phyloP scores from a whole-genome alignment of 768 basidiomycete species.

The Mycena indigotica region DNA sequence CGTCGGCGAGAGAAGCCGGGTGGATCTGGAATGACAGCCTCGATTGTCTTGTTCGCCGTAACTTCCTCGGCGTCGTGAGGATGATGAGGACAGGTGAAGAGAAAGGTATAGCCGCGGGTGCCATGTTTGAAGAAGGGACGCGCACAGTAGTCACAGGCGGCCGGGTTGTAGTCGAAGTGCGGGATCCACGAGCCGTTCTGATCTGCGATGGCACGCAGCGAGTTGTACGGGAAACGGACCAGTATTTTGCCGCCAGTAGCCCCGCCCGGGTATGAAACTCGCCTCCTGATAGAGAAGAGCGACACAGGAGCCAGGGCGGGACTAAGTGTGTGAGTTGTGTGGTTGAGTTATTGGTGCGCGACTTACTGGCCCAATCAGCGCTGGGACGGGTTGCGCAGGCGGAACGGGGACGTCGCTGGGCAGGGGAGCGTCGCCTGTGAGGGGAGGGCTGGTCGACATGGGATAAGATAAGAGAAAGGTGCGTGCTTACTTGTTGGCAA shows the following conservation, averaged over 20 bases:
- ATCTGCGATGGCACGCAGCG: neutral
- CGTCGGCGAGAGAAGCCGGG: neutral
- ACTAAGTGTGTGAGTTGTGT: neutral
- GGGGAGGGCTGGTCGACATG: too few species aligned
- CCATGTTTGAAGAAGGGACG: neutral
- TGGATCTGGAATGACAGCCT: neutral
- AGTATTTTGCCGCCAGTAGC: neutral
- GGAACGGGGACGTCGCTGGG: too few species aligned
- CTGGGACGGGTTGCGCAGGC: too few species aligned
- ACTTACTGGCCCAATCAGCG: too few species aligned
- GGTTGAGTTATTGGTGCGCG: too few species aligned
- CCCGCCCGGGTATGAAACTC: too few species aligned
- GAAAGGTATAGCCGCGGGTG: neutral
- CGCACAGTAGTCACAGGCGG: neutral
- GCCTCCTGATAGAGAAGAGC: neutral
- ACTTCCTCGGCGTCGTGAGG: neutral
- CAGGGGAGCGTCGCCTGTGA: too few species aligned
- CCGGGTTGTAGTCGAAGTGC: neutral
- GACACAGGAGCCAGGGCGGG: neutral
- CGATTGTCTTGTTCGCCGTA: neutral
- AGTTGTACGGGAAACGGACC: neutral
- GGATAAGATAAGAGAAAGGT: too few species aligned
- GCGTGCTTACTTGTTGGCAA: too few species aligned
- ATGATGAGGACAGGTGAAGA: neutral
- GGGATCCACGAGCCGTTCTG: neutral